Percentiles rank a stretch among this genome's conserved stretches.
phyloP scores from a whole-genome alignment of 306 rosid species.

The Leucaena leucocephala region DNA sequence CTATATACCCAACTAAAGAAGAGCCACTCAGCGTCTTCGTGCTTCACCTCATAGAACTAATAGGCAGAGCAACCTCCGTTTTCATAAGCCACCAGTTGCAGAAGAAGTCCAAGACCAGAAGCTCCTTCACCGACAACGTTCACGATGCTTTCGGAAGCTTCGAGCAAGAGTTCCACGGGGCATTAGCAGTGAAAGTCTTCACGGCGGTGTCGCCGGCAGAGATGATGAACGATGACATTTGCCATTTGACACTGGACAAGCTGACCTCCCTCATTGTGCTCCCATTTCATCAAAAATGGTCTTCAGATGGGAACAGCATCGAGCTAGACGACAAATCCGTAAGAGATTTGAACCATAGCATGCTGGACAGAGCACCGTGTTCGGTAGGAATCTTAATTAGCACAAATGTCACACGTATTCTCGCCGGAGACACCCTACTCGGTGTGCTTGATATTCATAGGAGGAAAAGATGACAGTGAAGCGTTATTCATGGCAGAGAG shows the following conservation, averaged over 20 bases:
- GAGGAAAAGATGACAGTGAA: conserved; percentile 76
- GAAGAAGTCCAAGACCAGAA: conserved; percentile 21
- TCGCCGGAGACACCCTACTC: conserved; percentile 31
- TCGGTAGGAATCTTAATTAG: conserved; percentile 61
- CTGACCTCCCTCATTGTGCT: conserved; percentile 55
- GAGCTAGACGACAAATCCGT: conserved; percentile 49
- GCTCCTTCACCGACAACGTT: conserved; percentile 39
- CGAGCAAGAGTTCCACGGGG: conserved; percentile 36
- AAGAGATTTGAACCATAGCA: conserved; percentile 49
- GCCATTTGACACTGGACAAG: conserved; percentile 64
- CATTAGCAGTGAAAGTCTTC: conserved; percentile 43
- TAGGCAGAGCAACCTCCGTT: conserved; percentile 65
- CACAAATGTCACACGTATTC: conserved; percentile 39
- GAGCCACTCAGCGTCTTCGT: conserved; percentile 46
- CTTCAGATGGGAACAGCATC: conserved; percentile 45
- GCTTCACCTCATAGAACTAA: conserved; percentile 64
- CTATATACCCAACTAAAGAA: conserved; percentile 49
- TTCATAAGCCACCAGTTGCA: conserved; percentile 62
- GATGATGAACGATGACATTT: conserved; percentile 71
- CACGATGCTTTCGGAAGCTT: conserved; percentile 47
- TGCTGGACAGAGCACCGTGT: conserved; percentile 69
- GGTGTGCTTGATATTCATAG: conserved; percentile 62
- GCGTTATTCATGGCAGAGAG: conserved; percentile 51
- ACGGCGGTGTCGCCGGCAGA: conserved; percentile 64
- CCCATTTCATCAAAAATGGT: conserved; percentile 69